Evolutionary conservation across 768 basidiomycete species (phyloP).

Genomic region (Lactifluus rugatus): DNA sequence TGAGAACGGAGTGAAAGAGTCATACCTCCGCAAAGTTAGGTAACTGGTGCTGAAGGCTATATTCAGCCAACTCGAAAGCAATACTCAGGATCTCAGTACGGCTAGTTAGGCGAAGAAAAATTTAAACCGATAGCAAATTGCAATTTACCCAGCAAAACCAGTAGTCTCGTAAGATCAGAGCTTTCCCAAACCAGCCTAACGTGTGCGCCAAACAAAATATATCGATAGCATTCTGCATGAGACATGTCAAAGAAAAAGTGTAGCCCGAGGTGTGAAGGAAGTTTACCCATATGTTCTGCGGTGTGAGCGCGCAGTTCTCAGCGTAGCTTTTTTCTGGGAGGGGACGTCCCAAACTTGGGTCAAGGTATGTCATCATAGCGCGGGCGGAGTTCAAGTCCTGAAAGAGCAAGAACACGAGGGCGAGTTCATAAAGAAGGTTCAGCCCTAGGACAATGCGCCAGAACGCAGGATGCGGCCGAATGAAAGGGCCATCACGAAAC

Average conservation of each 20-base stretch:
- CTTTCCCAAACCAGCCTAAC: constrained; percentile 87
- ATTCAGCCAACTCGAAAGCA: constrained; percentile 83
- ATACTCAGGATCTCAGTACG: constrained; percentile 64
- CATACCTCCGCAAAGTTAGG: constrained; percentile 79
- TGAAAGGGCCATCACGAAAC: constrained; percentile 82
- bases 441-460: constrained; percentile 74
- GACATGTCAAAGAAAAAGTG: background rate
- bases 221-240: constrained; percentile 60
- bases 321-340: constrained; percentile 83
- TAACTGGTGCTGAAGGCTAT: constrained; percentile 81
- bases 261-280: background rate
- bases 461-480: constrained; percentile 81
- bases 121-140: background rate
- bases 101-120: constrained; percentile 15
- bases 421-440: constrained; percentile 77
- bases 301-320: constrained; percentile 63
- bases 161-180: constrained; percentile 81
- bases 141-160: constrained; percentile 84
- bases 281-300: constrained; percentile 57
- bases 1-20: constrained; percentile 17
- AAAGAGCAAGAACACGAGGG: constrained; percentile 76
- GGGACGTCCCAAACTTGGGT: constrained; percentile 57
- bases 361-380: constrained; percentile 69
- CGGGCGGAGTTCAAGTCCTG: constrained; percentile 74
- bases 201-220: constrained; percentile 82